Conservation (phyloP, 129 eudicot genomes). For the Deinandra increscens region DNA sequence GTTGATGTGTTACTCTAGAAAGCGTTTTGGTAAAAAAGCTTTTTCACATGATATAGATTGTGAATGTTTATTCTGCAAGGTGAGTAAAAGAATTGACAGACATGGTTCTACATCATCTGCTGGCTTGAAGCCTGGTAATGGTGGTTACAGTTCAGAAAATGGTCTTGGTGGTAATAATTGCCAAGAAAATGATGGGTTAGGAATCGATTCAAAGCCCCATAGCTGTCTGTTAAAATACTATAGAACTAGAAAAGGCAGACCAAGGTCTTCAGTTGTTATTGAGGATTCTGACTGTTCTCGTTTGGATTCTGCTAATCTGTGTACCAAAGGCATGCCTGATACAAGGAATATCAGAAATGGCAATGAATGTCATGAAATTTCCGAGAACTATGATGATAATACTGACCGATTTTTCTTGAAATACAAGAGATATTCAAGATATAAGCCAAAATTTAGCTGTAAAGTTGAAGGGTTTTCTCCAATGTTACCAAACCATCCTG, state of each 20-base stretch:
- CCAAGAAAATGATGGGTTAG: constrained; percentile 25
- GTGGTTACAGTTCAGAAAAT: constrained; percentile 19
- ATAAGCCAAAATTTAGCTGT: constrained; percentile 24
- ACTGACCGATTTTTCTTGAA: constrained; percentile 35
- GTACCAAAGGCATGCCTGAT: constrained; percentile 18
- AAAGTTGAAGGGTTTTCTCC: constrained; percentile 32
- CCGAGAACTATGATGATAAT: constrained; percentile 22
- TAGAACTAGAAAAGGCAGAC: constrained; percentile 34
- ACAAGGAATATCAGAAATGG: constrained; percentile 10
- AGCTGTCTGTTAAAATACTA: constrained; percentile 46
- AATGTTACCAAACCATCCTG: constrained; percentile 14
- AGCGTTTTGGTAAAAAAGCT: constrained; percentile 13
- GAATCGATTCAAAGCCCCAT: constrained; percentile 20
- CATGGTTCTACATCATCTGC: constrained; percentile 22
- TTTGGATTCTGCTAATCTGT: constrained; percentile 24
- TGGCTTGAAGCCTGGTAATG: constrained; percentile 26
- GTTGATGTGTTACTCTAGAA: constrained; percentile 12
- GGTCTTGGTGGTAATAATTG: constrained; percentile 28
- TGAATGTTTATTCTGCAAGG: constrained; percentile 8
- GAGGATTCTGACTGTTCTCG: constrained; percentile 27
- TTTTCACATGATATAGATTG: constrained; percentile 14
- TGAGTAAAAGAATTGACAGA: constrained; percentile 19
- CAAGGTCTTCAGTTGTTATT: constrained; percentile 22
- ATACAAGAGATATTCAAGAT: constrained; percentile 42
- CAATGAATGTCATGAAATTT: constrained; percentile 18